A percentile compares a stretch with the other conserved stretches of the same genome.
These are phyloP conservation scores for Neurospora cerealis DNA, from an alignment of 495 filamentous ascomycete species.

Conservation along the genomic window DNA sequence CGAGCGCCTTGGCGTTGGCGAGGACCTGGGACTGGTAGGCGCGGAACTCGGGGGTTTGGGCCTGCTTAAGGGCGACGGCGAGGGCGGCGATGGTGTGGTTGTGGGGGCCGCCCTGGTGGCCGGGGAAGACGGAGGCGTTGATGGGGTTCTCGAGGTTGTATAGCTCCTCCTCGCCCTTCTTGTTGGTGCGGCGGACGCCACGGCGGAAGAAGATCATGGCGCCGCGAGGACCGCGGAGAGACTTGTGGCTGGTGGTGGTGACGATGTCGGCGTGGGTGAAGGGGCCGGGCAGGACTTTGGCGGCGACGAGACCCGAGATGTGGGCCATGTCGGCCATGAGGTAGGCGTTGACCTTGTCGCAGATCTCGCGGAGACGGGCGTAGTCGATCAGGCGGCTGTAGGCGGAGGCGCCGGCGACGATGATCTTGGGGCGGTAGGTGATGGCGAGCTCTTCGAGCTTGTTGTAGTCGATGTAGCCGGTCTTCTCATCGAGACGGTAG, in stretches of 20 bases:
- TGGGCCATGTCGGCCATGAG: conserved; percentile 96
- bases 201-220: conserved; percentile 98
- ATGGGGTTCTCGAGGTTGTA: conserved; percentile 93
- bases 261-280: conserved; percentile 87
- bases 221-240: conserved; percentile 83
- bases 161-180: conserved; percentile 71
- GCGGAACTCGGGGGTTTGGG: conserved; percentile 79
- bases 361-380: conserved; percentile 72
- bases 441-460: conserved; percentile 74
- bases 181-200: conserved; percentile 77
- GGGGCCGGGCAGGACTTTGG: conserved; percentile 79
- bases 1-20: conserved; percentile 77
- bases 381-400: conserved; percentile 96
- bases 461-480: conserved; percentile 90
- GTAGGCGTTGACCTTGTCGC: conserved; percentile 86
- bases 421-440: conserved; percentile 88
- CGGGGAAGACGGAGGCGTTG: conserved; percentile 96
- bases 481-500: conserved; percentile 82
- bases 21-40: conserved; percentile 83
- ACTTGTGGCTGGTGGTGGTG: conserved; percentile 98
- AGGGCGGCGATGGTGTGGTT: conserved; percentile 98
- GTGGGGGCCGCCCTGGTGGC: conserved; percentile 95
- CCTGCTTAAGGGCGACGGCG: conserved; percentile 87
- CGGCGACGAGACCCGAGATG: conserved; percentile 88
- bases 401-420: conserved; percentile 87